phyloP scores from a whole-genome alignment of 495 filamentous ascomycete genomes.

The Melanomma pulvis-pyrius region DNA sequence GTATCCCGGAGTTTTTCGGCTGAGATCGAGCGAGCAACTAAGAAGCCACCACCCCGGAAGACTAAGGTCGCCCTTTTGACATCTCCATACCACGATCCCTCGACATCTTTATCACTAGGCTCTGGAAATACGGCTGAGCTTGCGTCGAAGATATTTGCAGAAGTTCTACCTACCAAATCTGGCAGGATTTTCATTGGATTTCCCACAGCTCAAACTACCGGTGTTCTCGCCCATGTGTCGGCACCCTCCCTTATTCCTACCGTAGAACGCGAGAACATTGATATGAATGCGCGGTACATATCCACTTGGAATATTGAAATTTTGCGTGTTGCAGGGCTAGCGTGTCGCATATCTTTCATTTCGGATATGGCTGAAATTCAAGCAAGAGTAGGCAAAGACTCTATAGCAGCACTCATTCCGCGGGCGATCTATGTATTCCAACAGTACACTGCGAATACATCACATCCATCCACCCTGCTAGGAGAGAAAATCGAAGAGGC shows the following conservation, averaged over 20 bases:
- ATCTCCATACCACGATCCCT: conserved; percentile 82
- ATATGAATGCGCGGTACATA: conserved; percentile 92
- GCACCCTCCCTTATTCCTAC: conserved; percentile 97
- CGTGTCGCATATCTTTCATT: conserved; percentile 82
- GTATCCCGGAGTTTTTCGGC: conserved; percentile 67
- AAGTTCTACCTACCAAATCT: conserved; percentile 84
- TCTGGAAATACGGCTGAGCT: conserved; percentile 61
- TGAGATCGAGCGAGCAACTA: conserved; percentile 94
- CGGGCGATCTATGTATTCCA: conserved; percentile 76
- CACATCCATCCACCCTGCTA: conserved; percentile 80
- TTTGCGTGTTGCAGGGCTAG: conserved; percentile 85
- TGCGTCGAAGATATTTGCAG: conserved; percentile 75
- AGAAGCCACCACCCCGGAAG: conserved; percentile 89
- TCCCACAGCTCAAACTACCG: conserved; percentile 95
- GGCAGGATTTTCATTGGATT: conserved; percentile 97
- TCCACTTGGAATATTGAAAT: conserved; percentile 96
- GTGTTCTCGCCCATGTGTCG: conserved; percentile 93
- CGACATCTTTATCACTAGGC: conserved; percentile 50
- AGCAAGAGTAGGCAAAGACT: conserved; percentile 65
- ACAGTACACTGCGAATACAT: conserved; percentile 84
- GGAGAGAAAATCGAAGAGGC: conserved; percentile 85
- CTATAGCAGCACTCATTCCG: conserved; percentile 61
- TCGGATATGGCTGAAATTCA: conserved; percentile 74
- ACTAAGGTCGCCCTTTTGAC: conserved; percentile 85
- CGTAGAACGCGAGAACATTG: conserved; percentile 96